Conservation (phyloP, 2,329 filamentous ascomycete species). For the Phaeophleospora eucalypticola region DNA sequence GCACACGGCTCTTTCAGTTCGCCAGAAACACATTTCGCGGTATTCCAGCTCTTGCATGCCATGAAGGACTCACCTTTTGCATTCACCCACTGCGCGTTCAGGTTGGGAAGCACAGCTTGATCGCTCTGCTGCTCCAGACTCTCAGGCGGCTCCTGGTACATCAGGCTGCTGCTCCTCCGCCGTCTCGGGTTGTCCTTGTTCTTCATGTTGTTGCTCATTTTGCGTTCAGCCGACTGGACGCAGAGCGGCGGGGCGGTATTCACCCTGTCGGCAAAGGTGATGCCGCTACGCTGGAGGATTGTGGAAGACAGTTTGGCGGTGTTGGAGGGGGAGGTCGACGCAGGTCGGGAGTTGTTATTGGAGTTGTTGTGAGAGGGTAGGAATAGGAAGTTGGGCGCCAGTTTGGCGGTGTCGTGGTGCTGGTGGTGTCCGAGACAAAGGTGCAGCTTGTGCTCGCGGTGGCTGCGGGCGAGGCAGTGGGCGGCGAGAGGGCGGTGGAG, state of each 20-base stretch:
- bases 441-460: background rate
- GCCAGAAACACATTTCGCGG: too few relatives aligned
- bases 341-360: background rate
- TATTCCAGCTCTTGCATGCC: background rate
- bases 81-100: slow-evolving; percentile 99
- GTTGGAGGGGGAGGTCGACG: slow-evolving; percentile 43
- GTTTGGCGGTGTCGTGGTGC: slow-evolving; percentile 20
- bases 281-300: slow-evolving; percentile 73
- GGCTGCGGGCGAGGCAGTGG: background rate
- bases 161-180: slow-evolving; percentile 95
- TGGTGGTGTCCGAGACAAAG: background rate
- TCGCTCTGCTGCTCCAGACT: slow-evolving; percentile 97
- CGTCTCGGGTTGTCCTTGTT: slow-evolving; percentile 58
- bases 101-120: slow-evolving; percentile 87
- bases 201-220: slow-evolving; percentile 51
- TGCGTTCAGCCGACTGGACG: slow-evolving; percentile 33
- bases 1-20: slow-evolving; percentile 9
- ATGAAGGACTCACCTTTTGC: slow-evolving; percentile 70
- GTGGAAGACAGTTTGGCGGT: slow-evolving; percentile 97
- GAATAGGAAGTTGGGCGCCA: slow-evolving; percentile 26
- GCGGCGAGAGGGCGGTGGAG: too few relatives aligned
- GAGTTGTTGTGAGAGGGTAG: slow-evolving; percentile 20
- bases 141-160: slow-evolving; percentile 95
- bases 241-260: slow-evolving; percentile 40
- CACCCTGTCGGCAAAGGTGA: slow-evolving; percentile 83